Base-by-base conservation (phyloP, 2,329 filamentous ascomycete genomes). In the Phialocephala subalpina region DNA sequence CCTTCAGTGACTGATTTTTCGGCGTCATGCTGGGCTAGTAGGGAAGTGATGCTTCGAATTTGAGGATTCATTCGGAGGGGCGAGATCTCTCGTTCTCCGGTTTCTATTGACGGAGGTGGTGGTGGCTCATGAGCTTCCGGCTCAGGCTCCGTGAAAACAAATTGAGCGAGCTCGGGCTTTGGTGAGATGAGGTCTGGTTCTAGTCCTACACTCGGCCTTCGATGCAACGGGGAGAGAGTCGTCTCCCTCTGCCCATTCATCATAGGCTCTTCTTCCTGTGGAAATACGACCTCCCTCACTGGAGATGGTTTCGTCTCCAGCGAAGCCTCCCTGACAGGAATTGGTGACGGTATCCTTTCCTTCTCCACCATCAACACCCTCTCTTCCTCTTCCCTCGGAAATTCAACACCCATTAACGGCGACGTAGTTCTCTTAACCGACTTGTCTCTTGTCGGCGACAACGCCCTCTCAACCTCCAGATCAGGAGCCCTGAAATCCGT, bases 401-500 rank as follows among this genome's bases (percentile, higher is more conserved):
- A 14, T 4, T 42, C 38, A 14, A 42, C 14, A 11, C 9, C 29
- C 4, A 4, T 33, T 33, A 33, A 33, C 29, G 4, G n/a, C n/a
- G n/a, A n/a, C n/a, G n/a, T n/a, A n/a, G n/a, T n/a, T n/a, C n/a
- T n/a, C n/a, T n/a, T n/a, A n/a, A n/a, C 29, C 29, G 29, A 5
- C 4, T 9, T 9, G 9, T 33, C 4, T 33, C 29, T 9, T 5
- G 29, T 9, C 29, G 27, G 16, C 18, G 25, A 33, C 27, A 33
- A 33, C 29, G n/a, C 11, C 52, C 27, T 56, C 52, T 12, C 38
- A 42, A 42, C 29, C 16, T 63, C 58, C 12, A 33, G 33, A n/a
- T 65, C 56, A 14, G 58, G 12, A 49, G 63, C n/a, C 27, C 58
- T 62, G 20, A 65, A 66, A 49, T 67, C 65, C 33, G 22, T 61